Conservation (phyloP, 768 basidiomycete genomes). For the Galerina sulciceps region DNA sequence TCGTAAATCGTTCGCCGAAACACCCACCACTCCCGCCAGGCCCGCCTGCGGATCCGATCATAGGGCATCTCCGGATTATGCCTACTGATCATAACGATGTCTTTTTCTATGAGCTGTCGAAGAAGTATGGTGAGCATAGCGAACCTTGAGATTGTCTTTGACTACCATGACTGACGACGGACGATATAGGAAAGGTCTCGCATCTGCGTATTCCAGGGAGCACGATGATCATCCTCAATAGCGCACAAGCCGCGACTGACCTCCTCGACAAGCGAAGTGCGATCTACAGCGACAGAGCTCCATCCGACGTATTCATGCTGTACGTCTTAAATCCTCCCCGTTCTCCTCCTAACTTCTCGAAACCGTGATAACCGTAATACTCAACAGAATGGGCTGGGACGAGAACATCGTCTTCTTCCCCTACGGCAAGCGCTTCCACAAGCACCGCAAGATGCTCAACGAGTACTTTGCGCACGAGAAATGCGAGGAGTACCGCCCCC, state of each 20-base stretch:
- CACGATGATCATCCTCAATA: slow-evolving; percentile 55
- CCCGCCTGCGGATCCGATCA: slow-evolving; percentile 38
- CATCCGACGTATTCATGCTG: slow-evolving; percentile 5
- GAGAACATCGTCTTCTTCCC: slow-evolving; percentile 50
- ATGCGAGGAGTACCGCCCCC: slow-evolving; percentile 40
- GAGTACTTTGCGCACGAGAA: slow-evolving; percentile 40
- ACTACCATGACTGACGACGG: neutral
- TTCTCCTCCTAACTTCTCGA: too few species aligned
- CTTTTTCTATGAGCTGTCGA: slow-evolving; percentile 22
- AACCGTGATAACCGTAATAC: neutral
- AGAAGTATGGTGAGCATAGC: slow-evolving; percentile 33
- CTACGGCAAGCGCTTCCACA: slow-evolving; percentile 53
- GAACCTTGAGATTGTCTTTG: neutral
- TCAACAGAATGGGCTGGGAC: slow-evolving; percentile 52
- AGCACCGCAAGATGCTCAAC: slow-evolving; percentile 50
- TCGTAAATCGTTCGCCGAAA: neutral
- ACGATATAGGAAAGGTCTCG: slow-evolving; percentile 34
- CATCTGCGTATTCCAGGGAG: slow-evolving; percentile 59
- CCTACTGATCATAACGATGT: slow-evolving; percentile 27
- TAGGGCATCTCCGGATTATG: slow-evolving; percentile 40
- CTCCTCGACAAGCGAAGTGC: slow-evolving; percentile 66
- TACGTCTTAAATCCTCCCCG: slow-evolving; percentile 16
- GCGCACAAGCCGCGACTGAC: slow-evolving; percentile 47
- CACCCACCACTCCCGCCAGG: slow-evolving; percentile 31
- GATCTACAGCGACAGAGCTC: slow-evolving; percentile 65